Evolutionary conservation across 805 yeast genomes (phyloP), one percentile per base, ranked within the genome.

Genomic region (Wickerhamomyces ciferrii): DNA sequence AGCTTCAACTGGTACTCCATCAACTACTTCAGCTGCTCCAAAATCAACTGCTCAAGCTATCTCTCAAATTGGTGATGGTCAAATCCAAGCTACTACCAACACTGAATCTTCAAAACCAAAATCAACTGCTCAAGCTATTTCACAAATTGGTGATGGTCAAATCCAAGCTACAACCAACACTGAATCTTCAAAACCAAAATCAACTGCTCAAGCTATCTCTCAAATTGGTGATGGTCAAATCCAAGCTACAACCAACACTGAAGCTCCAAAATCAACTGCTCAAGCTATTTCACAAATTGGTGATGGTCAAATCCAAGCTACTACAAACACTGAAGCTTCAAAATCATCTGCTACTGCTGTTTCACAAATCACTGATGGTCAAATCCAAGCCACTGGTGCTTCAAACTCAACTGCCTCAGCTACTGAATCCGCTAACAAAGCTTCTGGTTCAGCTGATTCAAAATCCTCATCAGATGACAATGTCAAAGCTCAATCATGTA

Each of bases 161-260:
- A 56, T 50, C 36, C 37, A 61, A 45, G 52, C 58, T 43, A 65
- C 58, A 18, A 29, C 50, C 10, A 21, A 10, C 18, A 37, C 39
- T 18, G 25, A 11, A 20, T 25, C 39, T 37, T 18, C 39, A 37
- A 37, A 37, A 37, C 25, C 39, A 37, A 37, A 37, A 37, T 39
- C 49, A 21, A 48, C 54, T 39, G 35, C 48, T 36, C 48, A 49
- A 20, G 71, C 65, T 43, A 65, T 76, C 42, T 60, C 74, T 52
- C 80, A 75, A 61, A 78, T 76, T 47, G 74, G 70, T 53, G 84
- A 79, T 53, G 83, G 83, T 58, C 83, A 78, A 65, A 68, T 77
- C 8, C 80, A 76, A 63, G 67, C 74, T 32, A 68, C 72, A 48
- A 69, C 75, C 48, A 50, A 72, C 27, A 53, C 69, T 43, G 13